Evolutionary conservation across 2,329 filamentous ascomycete genomes (phyloP).

Genomic region (Penicillium sp.): DNA sequence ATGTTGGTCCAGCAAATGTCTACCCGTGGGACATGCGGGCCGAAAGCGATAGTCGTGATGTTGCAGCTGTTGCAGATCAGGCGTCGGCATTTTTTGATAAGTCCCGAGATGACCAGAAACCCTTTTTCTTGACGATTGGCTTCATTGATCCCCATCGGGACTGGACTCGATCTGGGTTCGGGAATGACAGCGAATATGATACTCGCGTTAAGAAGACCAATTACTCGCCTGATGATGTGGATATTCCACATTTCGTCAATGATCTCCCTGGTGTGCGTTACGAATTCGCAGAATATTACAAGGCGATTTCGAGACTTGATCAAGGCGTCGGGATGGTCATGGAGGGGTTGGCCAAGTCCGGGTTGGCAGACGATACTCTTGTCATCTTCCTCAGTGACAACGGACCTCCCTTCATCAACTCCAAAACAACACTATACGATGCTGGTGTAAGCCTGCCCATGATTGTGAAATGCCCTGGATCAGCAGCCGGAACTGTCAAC

Average conservation of each 20-base stretch:
- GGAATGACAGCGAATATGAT: slow-evolving; percentile 42
- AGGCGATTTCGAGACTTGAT: slow-evolving; percentile 45
- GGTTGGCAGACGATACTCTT: slow-evolving; percentile 39
- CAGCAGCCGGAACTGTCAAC: slow-evolving; percentile 32
- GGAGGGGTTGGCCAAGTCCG: slow-evolving; percentile 33
- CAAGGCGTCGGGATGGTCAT: slow-evolving; percentile 47
- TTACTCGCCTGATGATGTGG: slow-evolving; percentile 39
- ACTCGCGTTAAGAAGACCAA: slow-evolving; percentile 23
- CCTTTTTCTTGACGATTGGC: slow-evolving; percentile 52
- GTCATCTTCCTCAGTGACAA: slow-evolving; percentile 54
- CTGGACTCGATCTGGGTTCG: slow-evolving; percentile 45
- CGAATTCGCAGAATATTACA: slow-evolving; percentile 49
- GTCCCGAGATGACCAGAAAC: slow-evolving; percentile 31
- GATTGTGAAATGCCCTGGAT: slow-evolving; percentile 41
- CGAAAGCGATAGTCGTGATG: slow-evolving; percentile 49
- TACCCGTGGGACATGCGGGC: slow-evolving; percentile 48
- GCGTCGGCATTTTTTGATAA: slow-evolving; percentile 43
- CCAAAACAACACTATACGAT: slow-evolving; percentile 55
- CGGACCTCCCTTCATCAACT: slow-evolving; percentile 54
- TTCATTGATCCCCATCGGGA: slow-evolving; percentile 53
- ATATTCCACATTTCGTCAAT: slow-evolving; percentile 43
- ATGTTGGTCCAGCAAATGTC: slow-evolving; percentile 45
- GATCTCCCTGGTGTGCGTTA: slow-evolving; percentile 43
- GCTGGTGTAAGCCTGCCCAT: slow-evolving; percentile 50
- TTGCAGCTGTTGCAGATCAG: slow-evolving; percentile 43